Base-by-base conservation (phyloP, 176 grass and related monocot species). In the Lolium perenne region DNA sequence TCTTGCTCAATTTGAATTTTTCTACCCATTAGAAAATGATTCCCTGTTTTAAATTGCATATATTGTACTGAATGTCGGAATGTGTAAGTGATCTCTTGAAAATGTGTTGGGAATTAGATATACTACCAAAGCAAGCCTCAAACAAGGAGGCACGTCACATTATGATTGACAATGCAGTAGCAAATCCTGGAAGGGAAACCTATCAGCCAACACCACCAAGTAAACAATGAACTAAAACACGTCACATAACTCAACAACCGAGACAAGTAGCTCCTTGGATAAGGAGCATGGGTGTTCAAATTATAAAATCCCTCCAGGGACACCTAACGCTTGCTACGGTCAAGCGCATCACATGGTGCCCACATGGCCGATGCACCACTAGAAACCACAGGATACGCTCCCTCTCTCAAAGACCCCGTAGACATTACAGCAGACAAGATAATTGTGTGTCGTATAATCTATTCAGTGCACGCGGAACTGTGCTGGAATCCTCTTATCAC, bases 391-490 rank as follows among this genome's bases (percentile, higher is more conserved):
- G 6, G 8, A 29, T 14, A 81, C 1, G 8, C 23, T 47, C 20
- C 35, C 49, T 67, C 22, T 67, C 22, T 9, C 14, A 8, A 45
- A 75, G 38, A 85, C 67, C 8, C 3, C 61, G 10, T 7, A 1
- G 18, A 13, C 51, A 62, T 11, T 46, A 22, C 35, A 80, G 80
- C 45, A 76, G 74, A 46, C 71, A 38, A 78, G 26, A 65, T 64
- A 48, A 3, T 66, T 45, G 57, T 35, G 32, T 35, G 32, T 55
- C 46, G 0, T 32, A 4, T 18, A 59, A n/a, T 61, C 1, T 55
- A 48, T 12, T 10, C 0, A 35, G 18, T 12, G 43, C 0, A 29
- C 15, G 4, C 14, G 4, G 20, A 15, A n/a, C 0, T 43, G 74
- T 6, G 25, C 74, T 2, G 25, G 54, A 17, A 1, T 18, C 0